phyloP scores from a whole-genome alignment of 1,284 basidiomycete genomes.

The Cryptococcus hybrid region DNA sequence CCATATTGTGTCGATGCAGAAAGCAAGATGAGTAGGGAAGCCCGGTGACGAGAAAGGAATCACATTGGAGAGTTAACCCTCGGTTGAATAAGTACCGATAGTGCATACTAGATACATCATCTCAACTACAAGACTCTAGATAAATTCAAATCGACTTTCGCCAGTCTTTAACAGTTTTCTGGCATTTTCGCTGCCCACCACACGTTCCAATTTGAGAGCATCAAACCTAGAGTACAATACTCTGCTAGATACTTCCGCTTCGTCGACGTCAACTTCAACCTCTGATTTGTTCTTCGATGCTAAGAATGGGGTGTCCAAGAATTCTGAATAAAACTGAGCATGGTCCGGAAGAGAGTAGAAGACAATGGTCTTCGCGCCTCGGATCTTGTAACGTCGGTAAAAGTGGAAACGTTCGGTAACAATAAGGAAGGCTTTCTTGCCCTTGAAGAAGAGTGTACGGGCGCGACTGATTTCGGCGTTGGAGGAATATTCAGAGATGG shows the following conservation, averaged over 20 bases:
- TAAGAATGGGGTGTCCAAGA: slow-evolving; percentile 82
- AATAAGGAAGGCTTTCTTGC: slow-evolving; percentile 80
- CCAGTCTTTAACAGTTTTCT: slow-evolving; percentile 47
- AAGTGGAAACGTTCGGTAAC: slow-evolving; percentile 98
- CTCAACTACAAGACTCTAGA: slow-evolving; percentile 18
- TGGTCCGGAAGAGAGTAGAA: slow-evolving; percentile 93
- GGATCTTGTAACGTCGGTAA: slow-evolving; percentile 86
- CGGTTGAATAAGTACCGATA: no score
- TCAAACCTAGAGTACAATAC: slow-evolving; percentile 87
- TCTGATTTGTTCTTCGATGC: slow-evolving; percentile 47
- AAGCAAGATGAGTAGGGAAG: no score
- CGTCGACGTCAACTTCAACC: slow-evolving; percentile 54
- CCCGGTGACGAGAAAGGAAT: no score
- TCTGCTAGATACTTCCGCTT: slow-evolving; percentile 71
- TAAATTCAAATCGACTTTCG: slow-evolving; percentile 47
- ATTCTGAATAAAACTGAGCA: slow-evolving; percentile 85
- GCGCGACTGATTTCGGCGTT: slow-evolving; percentile 92
- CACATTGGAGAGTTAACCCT: no score
- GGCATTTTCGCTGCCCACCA: slow-evolving; percentile 57
- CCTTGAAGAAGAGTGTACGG: slow-evolving; percentile 86
- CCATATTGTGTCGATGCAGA: no score
- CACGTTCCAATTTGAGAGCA: slow-evolving; percentile 77
- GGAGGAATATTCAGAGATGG: slow-evolving; percentile 91
- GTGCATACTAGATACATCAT: no score
- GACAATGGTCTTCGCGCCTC: slow-evolving; percentile 86